Evolutionary conservation across 1,284 basidiomycete genomes (phyloP).

Genomic region (Moesziomyces globuligerus): DNA sequence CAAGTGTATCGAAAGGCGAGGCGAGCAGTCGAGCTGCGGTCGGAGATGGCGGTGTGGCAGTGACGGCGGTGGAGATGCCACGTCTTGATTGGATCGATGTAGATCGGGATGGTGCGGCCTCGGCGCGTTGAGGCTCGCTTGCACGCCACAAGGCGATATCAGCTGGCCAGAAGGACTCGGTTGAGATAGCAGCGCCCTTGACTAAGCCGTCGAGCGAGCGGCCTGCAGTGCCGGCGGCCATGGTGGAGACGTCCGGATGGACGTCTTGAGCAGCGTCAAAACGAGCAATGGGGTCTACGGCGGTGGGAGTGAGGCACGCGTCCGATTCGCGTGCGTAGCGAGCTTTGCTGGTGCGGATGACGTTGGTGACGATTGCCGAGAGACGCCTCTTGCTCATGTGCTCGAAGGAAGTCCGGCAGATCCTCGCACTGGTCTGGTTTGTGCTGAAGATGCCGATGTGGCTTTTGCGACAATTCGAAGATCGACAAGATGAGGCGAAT

Average conservation of each 20-base stretch:
- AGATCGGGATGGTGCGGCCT: slow-evolving; percentile 9
- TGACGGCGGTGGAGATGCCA: neutral
- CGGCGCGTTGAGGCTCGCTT: slow-evolving; percentile 1
- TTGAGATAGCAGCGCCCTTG: slow-evolving; percentile 8
- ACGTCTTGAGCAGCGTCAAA: slow-evolving; percentile 7
- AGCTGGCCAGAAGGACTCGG: slow-evolving; percentile 23
- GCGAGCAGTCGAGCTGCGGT: slow-evolving; percentile 5
- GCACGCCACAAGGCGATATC: slow-evolving; percentile 1
- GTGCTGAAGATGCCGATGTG: neutral
- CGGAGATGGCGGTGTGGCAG: slow-evolving; percentile 11
- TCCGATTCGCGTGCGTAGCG: slow-evolving; percentile 2
- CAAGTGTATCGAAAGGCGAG: slow-evolving; percentile 3
- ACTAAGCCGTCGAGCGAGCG: slow-evolving; percentile 28
- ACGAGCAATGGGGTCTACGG: neutral
- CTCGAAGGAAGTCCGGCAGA: neutral
- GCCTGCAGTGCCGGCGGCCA: slow-evolving; percentile 25
- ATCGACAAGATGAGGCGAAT: neutral
- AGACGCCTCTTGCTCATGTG: slow-evolving; percentile 41
- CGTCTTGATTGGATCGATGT: slow-evolving; percentile 11
- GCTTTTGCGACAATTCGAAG: no score
- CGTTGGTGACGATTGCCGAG: slow-evolving; percentile 24
- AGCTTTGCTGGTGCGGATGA: slow-evolving; percentile 12
- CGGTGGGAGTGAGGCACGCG: slow-evolving; percentile 6
- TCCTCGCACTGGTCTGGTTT: neutral
- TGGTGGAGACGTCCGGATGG: slow-evolving; percentile 21